Evolutionary conservation across 1,139 yeast genomes (phyloP).

Genomic region (Diutina rugosa): DNA sequence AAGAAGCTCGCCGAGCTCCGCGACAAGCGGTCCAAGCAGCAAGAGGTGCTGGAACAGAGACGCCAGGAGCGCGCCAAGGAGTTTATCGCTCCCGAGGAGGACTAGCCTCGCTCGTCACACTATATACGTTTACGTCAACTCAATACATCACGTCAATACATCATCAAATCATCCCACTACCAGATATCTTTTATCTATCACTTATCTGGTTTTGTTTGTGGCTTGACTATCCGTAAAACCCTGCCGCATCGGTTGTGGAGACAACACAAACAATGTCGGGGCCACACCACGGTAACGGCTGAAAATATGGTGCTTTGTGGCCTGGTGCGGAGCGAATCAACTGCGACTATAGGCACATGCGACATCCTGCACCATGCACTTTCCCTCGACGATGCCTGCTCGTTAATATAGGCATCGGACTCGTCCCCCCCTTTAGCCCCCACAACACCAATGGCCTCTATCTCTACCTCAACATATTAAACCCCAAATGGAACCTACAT

Average conservation of each 20-base stretch:
- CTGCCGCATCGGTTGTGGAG: too few relatives aligned
- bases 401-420: too few relatives aligned
- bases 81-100: conserved; percentile 78
- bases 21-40: conserved; percentile 71
- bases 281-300: neutral
- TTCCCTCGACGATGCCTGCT: too few relatives aligned
- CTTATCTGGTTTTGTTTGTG: too few relatives aligned
- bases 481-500: too few relatives aligned
- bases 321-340: neutral
- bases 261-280: neutral
- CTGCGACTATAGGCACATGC: neutral
- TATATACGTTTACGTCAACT: neutral
- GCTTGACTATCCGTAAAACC: too few relatives aligned
- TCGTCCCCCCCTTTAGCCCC: too few relatives aligned
- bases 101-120: conserved; percentile 4
- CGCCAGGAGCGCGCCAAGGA: conserved; percentile 66
- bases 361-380: neutral
- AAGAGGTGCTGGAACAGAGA: conserved; percentile 50
- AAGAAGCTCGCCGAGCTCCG: conserved; percentile 60
- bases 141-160: neutral
- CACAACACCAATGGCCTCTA: too few relatives aligned
- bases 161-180: too few relatives aligned
- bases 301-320: neutral
- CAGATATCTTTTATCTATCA: too few relatives aligned
- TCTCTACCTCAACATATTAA: too few relatives aligned